Evolutionary conservation across 257 asterid genomes (phyloP).

Genomic region (Primulina tabacum): DNA sequence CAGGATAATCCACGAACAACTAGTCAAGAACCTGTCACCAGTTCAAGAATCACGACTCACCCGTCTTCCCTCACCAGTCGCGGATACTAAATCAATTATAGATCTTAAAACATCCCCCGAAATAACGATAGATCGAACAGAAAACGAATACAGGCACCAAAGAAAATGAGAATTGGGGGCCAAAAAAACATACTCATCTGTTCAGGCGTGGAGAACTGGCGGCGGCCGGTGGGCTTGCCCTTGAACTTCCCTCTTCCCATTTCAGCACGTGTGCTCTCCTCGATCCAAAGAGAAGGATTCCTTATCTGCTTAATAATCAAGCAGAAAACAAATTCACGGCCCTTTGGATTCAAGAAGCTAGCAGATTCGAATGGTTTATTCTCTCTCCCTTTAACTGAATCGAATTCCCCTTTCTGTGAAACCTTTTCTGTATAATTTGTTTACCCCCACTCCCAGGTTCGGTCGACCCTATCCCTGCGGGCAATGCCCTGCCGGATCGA

Average conservation of each 20-base stretch:
- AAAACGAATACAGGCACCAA: background rate
- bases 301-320: constrained; percentile 20
- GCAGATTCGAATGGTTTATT: constrained; percentile 29
- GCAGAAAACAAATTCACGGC: constrained; percentile 10
- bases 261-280: background rate
- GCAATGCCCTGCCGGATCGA: too few species aligned
- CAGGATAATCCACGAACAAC: background rate
- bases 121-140: background rate
- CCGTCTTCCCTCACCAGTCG: background rate
- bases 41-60: background rate
- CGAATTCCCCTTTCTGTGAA: constrained; percentile 26
- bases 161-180: background rate
- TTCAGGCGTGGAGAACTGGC: constrained; percentile 57
- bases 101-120: background rate
- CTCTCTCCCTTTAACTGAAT: constrained; percentile 24
- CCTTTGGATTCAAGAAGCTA: constrained; percentile 16
- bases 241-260: constrained; percentile 64
- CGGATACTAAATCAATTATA: constrained; percentile 9
- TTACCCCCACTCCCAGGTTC: too few species aligned
- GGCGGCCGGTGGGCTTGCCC: constrained; percentile 70
- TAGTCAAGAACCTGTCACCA: background rate
- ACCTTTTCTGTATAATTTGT: constrained; percentile 11
- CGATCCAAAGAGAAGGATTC: background rate
- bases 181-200: constrained; percentile 44
- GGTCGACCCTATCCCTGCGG: too few species aligned